Conservation (phyloP, 805 yeast species). For the Yamadazyma sp. region DNA sequence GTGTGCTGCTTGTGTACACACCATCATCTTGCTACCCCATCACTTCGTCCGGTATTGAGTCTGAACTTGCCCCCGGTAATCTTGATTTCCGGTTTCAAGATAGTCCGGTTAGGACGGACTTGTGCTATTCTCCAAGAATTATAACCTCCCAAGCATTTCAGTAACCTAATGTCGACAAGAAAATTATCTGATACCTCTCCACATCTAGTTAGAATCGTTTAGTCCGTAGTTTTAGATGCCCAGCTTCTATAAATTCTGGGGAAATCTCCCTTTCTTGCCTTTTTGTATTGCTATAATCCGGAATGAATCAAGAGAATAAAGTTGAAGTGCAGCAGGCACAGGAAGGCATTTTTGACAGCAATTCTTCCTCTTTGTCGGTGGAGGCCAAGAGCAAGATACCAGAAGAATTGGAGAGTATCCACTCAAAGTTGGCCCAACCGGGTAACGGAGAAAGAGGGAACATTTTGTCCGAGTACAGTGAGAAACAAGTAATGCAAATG, state of each 20-base stretch:
- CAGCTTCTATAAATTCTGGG: neutral
- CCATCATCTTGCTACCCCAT: no score
- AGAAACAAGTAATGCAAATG: conserved; percentile 65
- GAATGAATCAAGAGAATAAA: conserved; percentile 1
- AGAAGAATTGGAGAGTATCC: conserved; percentile 14
- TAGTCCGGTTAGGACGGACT: no score
- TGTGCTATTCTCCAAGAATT: no score
- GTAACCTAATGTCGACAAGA: no score
- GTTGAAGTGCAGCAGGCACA: neutral
- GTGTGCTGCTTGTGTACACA: no score
- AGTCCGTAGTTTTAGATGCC: no score
- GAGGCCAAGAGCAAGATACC: conserved; percentile 11
- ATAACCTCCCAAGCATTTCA: no score
- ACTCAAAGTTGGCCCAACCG: conserved; percentile 19
- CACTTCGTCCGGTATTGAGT: no score
- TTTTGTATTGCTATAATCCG: neutral
- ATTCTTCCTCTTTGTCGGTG: conserved; percentile 11
- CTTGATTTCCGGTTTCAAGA: no score
- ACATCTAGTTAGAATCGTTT: no score
- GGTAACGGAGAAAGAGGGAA: conserved; percentile 34
- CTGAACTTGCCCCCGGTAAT: no score
- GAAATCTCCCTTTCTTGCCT: neutral
- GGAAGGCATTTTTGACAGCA: conserved; percentile 5
- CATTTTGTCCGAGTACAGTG: conserved; percentile 57
- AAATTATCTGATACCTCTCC: no score